A percentile compares a stretch with the other conserved stretches of the same genome.
These are phyloP conservation scores for Ajuga chamaepitys DNA, from an alignment of 257 asterid genomes.

Conservation along the genomic window DNA sequence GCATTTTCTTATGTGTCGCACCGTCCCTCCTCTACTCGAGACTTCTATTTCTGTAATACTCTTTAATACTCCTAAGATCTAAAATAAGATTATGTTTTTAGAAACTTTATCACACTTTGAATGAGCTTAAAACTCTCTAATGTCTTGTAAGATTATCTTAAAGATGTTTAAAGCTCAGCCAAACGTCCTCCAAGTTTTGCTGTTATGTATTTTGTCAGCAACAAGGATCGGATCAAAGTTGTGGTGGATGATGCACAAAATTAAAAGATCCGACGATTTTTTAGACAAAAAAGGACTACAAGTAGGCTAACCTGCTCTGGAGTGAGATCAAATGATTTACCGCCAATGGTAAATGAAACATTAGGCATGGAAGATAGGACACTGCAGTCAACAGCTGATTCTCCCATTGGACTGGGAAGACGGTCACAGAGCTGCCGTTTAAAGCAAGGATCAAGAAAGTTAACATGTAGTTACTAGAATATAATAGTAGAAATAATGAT, in stretches of 20 bases:
- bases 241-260: neutral
- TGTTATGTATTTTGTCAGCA: neutral
- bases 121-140: too few species aligned
- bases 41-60: too few species aligned
- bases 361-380: conserved; percentile 58
- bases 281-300: neutral
- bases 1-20: too few species aligned
- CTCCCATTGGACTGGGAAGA: conserved; percentile 87
- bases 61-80: too few species aligned
- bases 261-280: neutral
- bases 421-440: conserved; percentile 78
- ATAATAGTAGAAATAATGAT: too few species aligned
- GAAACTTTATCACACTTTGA: too few species aligned
- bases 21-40: too few species aligned
- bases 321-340: conserved; percentile 51
- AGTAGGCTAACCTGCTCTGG: conserved; percentile 54
- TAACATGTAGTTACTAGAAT: too few species aligned
- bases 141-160: too few species aligned
- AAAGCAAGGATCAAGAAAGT: too few species aligned
- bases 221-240: neutral
- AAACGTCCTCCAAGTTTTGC: neutral
- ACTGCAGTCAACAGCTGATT: conserved; percentile 67
- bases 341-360: conserved; percentile 57
- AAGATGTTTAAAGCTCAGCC: too few species aligned
- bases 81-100: too few species aligned